Evolutionary conservation across 2,329 filamentous ascomycete species (phyloP), one percentile per base, ranked within the genome.

Genomic region (Neofusicoccum kwambonambiense): DNA sequence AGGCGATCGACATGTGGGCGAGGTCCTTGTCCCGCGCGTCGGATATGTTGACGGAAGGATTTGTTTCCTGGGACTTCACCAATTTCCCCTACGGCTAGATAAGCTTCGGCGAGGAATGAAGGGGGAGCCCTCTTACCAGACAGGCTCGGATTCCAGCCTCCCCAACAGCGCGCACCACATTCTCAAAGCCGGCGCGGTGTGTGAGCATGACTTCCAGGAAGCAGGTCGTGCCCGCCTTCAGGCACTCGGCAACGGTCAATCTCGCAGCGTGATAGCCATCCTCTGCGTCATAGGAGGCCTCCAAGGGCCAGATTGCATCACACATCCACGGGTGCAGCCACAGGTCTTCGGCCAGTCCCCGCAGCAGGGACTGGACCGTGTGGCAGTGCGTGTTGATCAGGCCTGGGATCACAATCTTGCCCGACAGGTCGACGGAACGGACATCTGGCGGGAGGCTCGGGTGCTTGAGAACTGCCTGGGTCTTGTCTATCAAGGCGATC

Each of bases 401-500:
- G 4, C 76, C 76, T 1, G 75, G 76, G 22, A 77, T 71, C 54
- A 77, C 71, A 50, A 77, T 76, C 45, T 72, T 73, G 64, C 65
- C 67, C 60, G 37, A 63, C 51, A 74, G 75, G 44, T 76, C 71
- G 12, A 76, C 63, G 6, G 70, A 62, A 2, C 69, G 52, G 1
- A 68, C 51, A 4, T 67, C 39, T 7, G 39, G 13, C 5, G 54
- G 54, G 11, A 57, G 9, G 6, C 11, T 15, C 3, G 19, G 54
- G 39, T 42, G 41, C 11, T 37, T 13, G 6, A 69, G n/a, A 0
- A 82, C 70, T 2, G 70, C 56, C 3, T 66, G 51, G 0, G 78
- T 75, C 62, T 82, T 81, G 31, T 79, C 80, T 49, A 86, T 75
- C 47, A 77, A 77, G 0, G 71, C 67, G 64, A 86, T 85, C 3